Base-by-base conservation (phyloP, 1,284 basidiomycete species). In the Neolentinus lepideus region DNA sequence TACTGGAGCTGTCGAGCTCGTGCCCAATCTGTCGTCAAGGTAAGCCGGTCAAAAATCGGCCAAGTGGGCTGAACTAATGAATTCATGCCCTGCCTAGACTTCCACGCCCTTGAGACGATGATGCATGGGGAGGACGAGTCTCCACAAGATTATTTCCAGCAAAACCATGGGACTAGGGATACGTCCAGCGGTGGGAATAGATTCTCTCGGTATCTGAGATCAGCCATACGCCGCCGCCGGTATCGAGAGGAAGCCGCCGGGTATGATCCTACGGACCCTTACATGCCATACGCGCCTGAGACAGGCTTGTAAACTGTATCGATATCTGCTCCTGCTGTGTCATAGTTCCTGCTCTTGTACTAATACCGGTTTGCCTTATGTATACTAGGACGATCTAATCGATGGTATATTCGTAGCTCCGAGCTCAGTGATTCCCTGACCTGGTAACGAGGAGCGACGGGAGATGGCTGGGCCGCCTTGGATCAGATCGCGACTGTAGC, bases 21-120 rank as follows among this genome's bases (percentile, higher is more conserved):
- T 97, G 94, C 69, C 94, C 94, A 1, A 79, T 97, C 45, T 97
- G 94, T 69, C 80, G 94, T 62, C 88, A 94, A 71, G 91, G 91
- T 91, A 61, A 58, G 79, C 66, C 3, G 16, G 26, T 47, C 31
- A 45, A 12, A 36, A 29, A 29, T 48, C 22, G 46, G 33, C 54
- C 26, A 45, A 21, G 14, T 43, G 25, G 11, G 6, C 38, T 54
- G 33, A 27, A 46, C 58, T 59, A 47, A 57, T 50, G 51, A 19
- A 46, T 22, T 52, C 43, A 38, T 54, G 16, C 45, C 19, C 22
- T 51, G 47, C 47, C 36, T 57, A 78, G 78, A 79, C 64, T 80
- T 80, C 66, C 71, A 76, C 52, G 75, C 75, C 2, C 65, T 79
- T 56, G 75, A 79, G 63, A 73, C 69, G 50, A 73, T 79, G 73